Percentiles rank a stretch among this genome's conserved stretches.
Evolutionary conservation across 2,329 filamentous ascomycete species (phyloP).

Genomic region (Eutypella sp.): DNA sequence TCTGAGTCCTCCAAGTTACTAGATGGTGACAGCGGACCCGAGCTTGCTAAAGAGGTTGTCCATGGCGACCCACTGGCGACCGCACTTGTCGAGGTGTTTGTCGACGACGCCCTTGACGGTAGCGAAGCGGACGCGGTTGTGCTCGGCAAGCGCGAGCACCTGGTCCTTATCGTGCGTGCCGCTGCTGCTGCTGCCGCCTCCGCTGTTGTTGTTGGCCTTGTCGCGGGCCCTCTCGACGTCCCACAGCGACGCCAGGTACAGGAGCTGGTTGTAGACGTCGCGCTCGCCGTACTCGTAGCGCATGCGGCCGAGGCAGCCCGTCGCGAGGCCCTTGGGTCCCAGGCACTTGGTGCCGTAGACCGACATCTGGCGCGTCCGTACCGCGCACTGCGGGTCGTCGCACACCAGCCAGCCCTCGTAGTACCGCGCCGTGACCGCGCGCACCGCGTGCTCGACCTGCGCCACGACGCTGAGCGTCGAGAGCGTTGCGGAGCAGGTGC

Average conservation of each 20-base stretch:
- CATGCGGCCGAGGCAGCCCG: conserved; percentile 84
- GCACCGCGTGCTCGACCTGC: conserved; percentile 81
- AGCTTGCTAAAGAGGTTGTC: conserved; percentile 74
- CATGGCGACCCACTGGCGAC: conserved; percentile 91
- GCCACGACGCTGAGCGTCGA: conserved; percentile 71
- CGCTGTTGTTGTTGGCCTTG: too few species aligned
- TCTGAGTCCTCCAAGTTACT: too few species aligned
- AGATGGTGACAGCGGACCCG: conserved; percentile 40
- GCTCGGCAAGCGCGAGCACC: conserved; percentile 67
- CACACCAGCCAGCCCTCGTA: conserved; percentile 91
- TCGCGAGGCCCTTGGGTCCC: conserved; percentile 77
- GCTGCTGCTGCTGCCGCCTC: too few species aligned
- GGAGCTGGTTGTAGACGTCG: conserved; percentile 87
- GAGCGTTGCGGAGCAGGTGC: conserved; percentile 61
- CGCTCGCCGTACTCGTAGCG: conserved; percentile 83
- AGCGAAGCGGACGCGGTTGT: conserved; percentile 75
- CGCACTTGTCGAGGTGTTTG: conserved; percentile 82
- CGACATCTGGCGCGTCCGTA: conserved; percentile 83
- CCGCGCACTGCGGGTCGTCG: conserved; percentile 81
- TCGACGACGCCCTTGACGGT: conserved; percentile 75
- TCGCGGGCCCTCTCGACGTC: conserved; percentile 77
- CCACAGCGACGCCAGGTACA: conserved; percentile 82
- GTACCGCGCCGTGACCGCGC: conserved; percentile 73
- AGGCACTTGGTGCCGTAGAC: conserved; percentile 90
- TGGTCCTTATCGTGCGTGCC: conserved; percentile 61